Base-by-base conservation (phyloP, 306 rosid genomes). In the Malus sylvestris region DNA sequence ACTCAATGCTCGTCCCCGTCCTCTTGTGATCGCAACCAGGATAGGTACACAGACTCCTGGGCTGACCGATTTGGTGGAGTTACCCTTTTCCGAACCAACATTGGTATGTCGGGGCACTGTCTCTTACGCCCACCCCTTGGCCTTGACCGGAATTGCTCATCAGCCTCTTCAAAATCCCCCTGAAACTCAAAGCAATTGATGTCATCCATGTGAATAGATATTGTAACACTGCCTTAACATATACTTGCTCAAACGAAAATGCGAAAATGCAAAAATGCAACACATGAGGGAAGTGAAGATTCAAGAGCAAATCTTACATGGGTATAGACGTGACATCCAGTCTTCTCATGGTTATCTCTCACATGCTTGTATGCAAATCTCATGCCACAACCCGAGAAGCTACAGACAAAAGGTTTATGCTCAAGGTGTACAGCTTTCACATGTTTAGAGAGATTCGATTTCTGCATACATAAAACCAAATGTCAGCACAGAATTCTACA, bases 361-460 rank as follows among this genome's bases (percentile, higher is more conserved):
- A 93, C 98, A 6, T 93, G 98, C 83, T 91, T 93, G 89, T 89
- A 89, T 2, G 97, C 85, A 46, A 93, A 93, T 72, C 92, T 91
- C 93, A 85, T 82, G 70, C 93, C 91, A 75, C 98, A 93, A 74
- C 87, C 86, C 46, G 86, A 71, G 79, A 91, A 86, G 71, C 92
- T 67, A 73, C 98, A 93, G 30, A 70, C 76, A 72, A 84, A 91
- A 9, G 91, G 97, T 61, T 81, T 93, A 1, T 33, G 68, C 23
- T 85, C 55, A 2, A 86, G 78, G 82, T 93, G 98, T 77, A 84
- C 96, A 22, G 86, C 98, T 81, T 82, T 91, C 80, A 80, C 79
- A 71, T 93, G 98, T 65, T 67, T 88, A 8, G 11, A 79, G 42
- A 93, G 97, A 87, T 91, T 93, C 18, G 96, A 89, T 76, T 77